These are phyloP conservation scores for Rosellinia necatrix DNA, from an alignment of 2,329 filamentous ascomycete species.

Conservation along the genomic window DNA sequence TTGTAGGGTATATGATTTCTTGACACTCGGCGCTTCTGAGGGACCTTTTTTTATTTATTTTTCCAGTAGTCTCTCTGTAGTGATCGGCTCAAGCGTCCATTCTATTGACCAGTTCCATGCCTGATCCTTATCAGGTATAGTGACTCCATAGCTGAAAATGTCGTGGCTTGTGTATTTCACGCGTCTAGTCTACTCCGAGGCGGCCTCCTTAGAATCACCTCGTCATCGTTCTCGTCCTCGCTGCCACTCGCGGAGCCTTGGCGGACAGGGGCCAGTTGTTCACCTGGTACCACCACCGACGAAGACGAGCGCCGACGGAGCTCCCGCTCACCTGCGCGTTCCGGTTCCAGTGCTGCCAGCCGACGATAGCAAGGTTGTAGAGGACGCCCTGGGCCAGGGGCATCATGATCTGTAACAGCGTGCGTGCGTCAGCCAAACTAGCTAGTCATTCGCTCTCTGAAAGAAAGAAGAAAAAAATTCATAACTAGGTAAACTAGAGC, in stretches of 20 bases:
- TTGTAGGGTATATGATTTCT: constrained; percentile 3
- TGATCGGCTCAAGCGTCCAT: background rate
- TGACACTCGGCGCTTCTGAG: background rate
- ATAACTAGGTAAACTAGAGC: no score
- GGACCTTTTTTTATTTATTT: background rate
- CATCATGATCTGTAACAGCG: constrained; percentile 70
- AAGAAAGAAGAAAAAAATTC: background rate
- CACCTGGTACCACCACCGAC: constrained; percentile 93
- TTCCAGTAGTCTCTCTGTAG: background rate
- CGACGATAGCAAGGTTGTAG: constrained; percentile 84
- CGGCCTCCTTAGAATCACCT: background rate
- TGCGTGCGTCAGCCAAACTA: background rate
- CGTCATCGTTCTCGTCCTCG: constrained; percentile 17
- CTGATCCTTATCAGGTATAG: background rate
- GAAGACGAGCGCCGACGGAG: constrained; percentile 73
- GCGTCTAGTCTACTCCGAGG: background rate
- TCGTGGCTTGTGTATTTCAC: no score
- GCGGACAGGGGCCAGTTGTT: constrained; percentile 85
- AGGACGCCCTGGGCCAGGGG: constrained; percentile 84
- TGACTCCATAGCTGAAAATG: background rate
- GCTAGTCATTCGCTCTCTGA: no score
- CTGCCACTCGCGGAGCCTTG: no score
- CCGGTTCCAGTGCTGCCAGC: constrained; percentile 90
- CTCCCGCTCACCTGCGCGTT: constrained; percentile 77
- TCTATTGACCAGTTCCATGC: background rate